Conservation (phyloP, 495 filamentous ascomycete genomes). For the Neurospora intermedia region DNA sequence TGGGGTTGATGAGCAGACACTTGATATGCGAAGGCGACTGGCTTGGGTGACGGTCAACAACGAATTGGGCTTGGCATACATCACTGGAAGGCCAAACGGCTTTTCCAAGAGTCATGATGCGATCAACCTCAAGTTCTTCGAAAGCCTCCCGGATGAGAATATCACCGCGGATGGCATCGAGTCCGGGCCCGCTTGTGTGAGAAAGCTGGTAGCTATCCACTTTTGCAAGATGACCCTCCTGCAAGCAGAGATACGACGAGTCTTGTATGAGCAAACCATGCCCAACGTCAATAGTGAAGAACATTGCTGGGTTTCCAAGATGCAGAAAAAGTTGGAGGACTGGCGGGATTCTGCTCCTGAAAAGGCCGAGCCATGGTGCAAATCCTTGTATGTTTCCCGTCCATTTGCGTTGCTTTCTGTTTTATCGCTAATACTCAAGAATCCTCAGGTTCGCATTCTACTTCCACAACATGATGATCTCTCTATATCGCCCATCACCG, state of each 20-base stretch:
- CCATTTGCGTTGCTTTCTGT: too few species aligned
- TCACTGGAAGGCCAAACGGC: slow-evolving; percentile 70
- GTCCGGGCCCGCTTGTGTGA: slow-evolving; percentile 54
- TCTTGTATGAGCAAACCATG: slow-evolving; percentile 71
- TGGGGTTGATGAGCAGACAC: slow-evolving; percentile 52
- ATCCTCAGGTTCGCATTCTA: slow-evolving; percentile 59
- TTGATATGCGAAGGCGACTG: slow-evolving; percentile 80
- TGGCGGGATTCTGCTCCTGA: slow-evolving; percentile 49
- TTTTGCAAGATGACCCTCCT: slow-evolving; percentile 85
- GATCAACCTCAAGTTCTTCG: slow-evolving; percentile 73
- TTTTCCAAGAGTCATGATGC: slow-evolving; percentile 70
- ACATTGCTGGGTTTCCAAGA: slow-evolving; percentile 75
- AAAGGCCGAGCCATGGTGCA: slow-evolving; percentile 34
- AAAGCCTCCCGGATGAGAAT: slow-evolving; percentile 63
- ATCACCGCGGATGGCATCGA: slow-evolving; percentile 71
- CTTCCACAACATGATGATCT: slow-evolving; percentile 74
- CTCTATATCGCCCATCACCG: slow-evolving; percentile 76
- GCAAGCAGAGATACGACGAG: slow-evolving; percentile 75
- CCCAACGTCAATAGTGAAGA: slow-evolving; percentile 59
- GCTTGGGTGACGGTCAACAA: slow-evolving; percentile 79
- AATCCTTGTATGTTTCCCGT: slow-evolving; percentile 36
- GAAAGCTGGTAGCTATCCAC: slow-evolving; percentile 81
- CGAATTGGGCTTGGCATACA: slow-evolving; percentile 80
- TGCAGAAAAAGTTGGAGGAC: slow-evolving; percentile 62
- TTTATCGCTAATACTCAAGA: not conserved